Conservation (phyloP, 257 asterid genomes). For the Plantago elongata region DNA sequence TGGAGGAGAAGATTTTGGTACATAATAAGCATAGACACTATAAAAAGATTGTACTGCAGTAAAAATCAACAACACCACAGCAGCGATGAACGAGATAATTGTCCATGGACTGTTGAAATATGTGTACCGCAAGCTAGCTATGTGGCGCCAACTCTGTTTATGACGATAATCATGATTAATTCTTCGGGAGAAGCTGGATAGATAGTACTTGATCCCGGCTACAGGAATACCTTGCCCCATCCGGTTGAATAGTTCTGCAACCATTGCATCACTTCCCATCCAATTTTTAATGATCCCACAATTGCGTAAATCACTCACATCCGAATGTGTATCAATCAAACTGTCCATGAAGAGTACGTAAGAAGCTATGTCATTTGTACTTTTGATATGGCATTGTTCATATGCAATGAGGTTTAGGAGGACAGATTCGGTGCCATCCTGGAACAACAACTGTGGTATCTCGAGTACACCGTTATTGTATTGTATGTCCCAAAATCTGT, state of each 20-base stretch:
- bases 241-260: conserved; percentile 71
- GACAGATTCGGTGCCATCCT: conserved; percentile 31
- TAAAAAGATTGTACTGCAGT: conserved; percentile 1
- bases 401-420: conserved; percentile 16
- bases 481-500: conserved; percentile 1
- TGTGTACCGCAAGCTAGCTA: conserved; percentile 1
- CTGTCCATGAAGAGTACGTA: conserved; percentile 82
- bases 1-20: too few species aligned
- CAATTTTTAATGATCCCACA: conserved; percentile 78
- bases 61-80: neutral
- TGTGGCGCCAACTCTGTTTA: conserved; percentile 36
- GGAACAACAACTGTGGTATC: conserved; percentile 23
- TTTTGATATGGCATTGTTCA: conserved; percentile 1
- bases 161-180: conserved; percentile 56
- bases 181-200: conserved; percentile 60
- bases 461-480: conserved; percentile 3
- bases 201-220: conserved; percentile 61
- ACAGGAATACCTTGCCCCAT: conserved; percentile 71
- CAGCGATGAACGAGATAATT: conserved; percentile 10
- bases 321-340: conserved; percentile 66
- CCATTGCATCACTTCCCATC: conserved; percentile 82
- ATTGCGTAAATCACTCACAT: conserved; percentile 62
- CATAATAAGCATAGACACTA: conserved; percentile 2
- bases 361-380: conserved; percentile 59
- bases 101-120: conserved; percentile 16